Evolutionary conservation across 352 stramenopile species (phyloP), one percentile per base, ranked within the genome.

Genomic region (Phytophthora chlamydospora): DNA sequence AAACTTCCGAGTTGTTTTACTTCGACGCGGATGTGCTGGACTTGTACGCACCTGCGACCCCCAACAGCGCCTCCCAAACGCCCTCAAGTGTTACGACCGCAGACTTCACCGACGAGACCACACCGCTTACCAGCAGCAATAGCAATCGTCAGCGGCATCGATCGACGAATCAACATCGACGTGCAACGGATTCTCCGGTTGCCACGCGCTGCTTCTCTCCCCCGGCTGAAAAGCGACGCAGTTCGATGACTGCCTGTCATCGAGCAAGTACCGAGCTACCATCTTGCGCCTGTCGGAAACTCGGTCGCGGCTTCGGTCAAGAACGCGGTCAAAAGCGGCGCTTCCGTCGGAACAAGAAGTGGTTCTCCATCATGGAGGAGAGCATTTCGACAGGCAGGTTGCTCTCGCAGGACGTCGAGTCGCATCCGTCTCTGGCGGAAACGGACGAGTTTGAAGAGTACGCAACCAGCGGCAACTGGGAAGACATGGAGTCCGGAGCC

Each of bases 321-420:
- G 55, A 73, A 16, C 58, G 65, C 4, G 43, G 53, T 2, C 66
- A 78, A 12, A 68, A 68, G 19, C 74, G 58, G 33, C 70, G 73
- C 0, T 89, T 89, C 57, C 77, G 66, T 35, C 71, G 76, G 14
- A 73, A 63, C 51, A 88, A 85, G 24, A 78, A 73, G 53, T 80
- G 72, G 75, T 63, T 80, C 21, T 57, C 75, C 14, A 73, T 76
- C 54, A 70, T 76, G 35, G 71, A 83, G 44, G 68, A 78, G 16
- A 70, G 41, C 17, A 51, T 79, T 12, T 66, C 68, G 32, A 79
- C 71, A 2, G 61, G 76, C 27, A 83, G 77, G 21, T 33, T 79
- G 43, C 51, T 68, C 11, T 46, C 61, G 0, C 56, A 70, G 42
- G 66, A 75, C 21, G 43, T 65, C 7, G 71, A 64, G 13, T 66